A percentile compares a stretch with the other conserved stretches of the same genome.
These are phyloP conservation scores for Salix koriyanagi DNA, from an alignment of 345 rosid genomes.

Conservation along the genomic window DNA sequence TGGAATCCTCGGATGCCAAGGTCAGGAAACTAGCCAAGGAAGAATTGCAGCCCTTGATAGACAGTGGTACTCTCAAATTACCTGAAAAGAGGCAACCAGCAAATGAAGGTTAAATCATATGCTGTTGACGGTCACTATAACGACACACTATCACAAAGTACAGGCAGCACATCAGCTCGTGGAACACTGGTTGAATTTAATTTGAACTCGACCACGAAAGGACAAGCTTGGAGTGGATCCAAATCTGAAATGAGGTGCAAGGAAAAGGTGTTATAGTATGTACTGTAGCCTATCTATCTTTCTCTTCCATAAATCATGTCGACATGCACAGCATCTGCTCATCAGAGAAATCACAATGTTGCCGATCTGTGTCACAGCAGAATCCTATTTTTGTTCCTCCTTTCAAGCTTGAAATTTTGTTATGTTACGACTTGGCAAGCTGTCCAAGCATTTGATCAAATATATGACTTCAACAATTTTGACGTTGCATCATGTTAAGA, in stretches of 20 bases:
- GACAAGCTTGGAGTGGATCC: neutral
- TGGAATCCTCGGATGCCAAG: slow-evolving; percentile 53
- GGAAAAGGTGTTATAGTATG: neutral
- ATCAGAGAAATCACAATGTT: neutral
- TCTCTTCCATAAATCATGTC: neutral
- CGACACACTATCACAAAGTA: neutral
- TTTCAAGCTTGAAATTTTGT: neutral
- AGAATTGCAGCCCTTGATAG: slow-evolving; percentile 70
- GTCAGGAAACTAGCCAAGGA: slow-evolving; percentile 43
- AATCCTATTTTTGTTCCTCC: neutral
- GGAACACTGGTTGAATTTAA: neutral
- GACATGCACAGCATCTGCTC: neutral
- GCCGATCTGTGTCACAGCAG: neutral
- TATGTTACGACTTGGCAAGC: neutral
- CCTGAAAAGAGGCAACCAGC: slow-evolving; percentile 32
- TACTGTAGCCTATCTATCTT: neutral
- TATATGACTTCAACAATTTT: neutral
- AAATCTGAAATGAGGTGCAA: neutral
- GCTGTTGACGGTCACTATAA: neutral
- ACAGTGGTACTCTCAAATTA: slow-evolving; percentile 53
- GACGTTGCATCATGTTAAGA: too few species aligned
- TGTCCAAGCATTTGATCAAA: neutral
- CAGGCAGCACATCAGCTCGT: neutral
- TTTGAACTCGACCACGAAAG: neutral
- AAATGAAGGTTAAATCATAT: slow-evolving; percentile 20